Evolutionary conservation across 345 rosid genomes (phyloP).

Genomic region (Eucalyptus cloeziana): DNA sequence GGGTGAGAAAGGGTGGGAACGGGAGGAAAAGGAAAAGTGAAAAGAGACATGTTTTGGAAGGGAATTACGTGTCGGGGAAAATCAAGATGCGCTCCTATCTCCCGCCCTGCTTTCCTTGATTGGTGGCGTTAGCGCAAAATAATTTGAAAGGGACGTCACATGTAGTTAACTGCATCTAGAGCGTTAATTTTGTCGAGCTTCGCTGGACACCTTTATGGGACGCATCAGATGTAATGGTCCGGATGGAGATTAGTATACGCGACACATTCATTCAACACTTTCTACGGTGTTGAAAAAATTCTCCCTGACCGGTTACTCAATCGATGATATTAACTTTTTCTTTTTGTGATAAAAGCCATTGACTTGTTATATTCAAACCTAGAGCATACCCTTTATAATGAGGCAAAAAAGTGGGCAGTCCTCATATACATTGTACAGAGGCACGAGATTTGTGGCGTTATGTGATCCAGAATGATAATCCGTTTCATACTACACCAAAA

Average conservation of each 20-base stretch:
- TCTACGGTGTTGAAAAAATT: background rate
- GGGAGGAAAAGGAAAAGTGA: background rate
- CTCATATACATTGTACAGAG: background rate
- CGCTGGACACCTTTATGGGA: background rate
- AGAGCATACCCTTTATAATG: background rate
- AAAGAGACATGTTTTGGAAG: background rate
- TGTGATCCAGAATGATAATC: background rate
- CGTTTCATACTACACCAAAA: background rate
- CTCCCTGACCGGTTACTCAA: background rate
- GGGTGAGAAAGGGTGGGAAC: no score
- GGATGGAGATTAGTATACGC: background rate
- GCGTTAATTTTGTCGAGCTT: background rate
- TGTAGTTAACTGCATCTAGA: background rate
- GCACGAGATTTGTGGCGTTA: background rate
- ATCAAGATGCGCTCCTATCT: background rate
- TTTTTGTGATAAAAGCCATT: background rate
- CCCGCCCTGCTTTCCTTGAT: background rate
- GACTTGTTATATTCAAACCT: background rate
- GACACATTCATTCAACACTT: background rate
- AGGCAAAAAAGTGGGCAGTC: background rate
- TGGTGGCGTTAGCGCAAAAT: background rate
- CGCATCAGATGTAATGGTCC: background rate
- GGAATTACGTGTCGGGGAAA: background rate
- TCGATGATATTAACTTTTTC: no score
- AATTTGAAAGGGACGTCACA: background rate